Base-by-base conservation (phyloP, 805 yeast genomes). In the Ogataea zsoltii region DNA sequence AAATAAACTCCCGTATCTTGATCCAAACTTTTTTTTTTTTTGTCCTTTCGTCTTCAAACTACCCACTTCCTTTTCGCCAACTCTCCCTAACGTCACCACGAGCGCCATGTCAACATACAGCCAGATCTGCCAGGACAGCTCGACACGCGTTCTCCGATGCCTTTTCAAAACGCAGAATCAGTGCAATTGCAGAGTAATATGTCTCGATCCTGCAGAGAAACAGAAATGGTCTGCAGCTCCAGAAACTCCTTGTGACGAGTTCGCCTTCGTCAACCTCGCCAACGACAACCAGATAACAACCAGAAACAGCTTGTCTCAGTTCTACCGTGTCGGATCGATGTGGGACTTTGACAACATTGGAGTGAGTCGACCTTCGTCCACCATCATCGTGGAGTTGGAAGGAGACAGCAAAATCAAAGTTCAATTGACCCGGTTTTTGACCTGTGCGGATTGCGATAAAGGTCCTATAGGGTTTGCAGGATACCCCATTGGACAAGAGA, bases 291-390 rank as follows among this genome's bases (percentile, higher is more conserved):
- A 14, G n/a, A 19, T 43, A 17, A 25, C n/a, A 3, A 16, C 19
- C 19, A 28, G 18, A 25, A 19, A 26, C 14, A n/a, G 35, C 4
- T 7, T 14, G 11, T 14, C n/a, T 10, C 16, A 26, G 14, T 61
- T 80, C 56, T 68, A 72, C 34, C 56, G 67, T 23, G 67, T 83
- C 1, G 56, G 65, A 2, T 88, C 84, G 55, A 80, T 82, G 42
- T 86, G 94, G 94, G 86, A 79, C 51, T 86, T 86, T 55, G 91
- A 86, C 51, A 86, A 86, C 56, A 77, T 86, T 37, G 91, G 89
- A 1, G 92, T 86, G 2, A 83, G 90, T 1, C 74, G 74, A 38
- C 68, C 67, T 10, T 44, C 48, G 7, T 42, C 36, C 33, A 31
- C 32, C 41, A 39, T n/a, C 45, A 16, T 46, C 14, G 60, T 59